Evolutionary conservation across 495 filamentous ascomycete genomes (phyloP).

Genomic region (Neurospora sp.): DNA sequence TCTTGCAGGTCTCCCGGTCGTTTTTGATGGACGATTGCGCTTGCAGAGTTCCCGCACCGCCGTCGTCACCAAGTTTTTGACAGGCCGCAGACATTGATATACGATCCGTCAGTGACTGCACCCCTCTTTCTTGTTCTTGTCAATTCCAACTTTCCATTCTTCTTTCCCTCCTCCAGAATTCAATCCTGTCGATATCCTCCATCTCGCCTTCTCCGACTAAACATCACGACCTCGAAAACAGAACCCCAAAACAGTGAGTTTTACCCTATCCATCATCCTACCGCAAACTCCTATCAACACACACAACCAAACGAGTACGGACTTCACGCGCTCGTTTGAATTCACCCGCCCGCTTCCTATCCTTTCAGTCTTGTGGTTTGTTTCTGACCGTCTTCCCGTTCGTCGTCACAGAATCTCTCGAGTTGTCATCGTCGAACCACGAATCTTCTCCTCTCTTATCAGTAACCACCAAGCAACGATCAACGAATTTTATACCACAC

Average conservation of each 20-base stretch:
- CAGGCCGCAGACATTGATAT: neutral
- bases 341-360: neutral
- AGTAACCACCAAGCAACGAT: slow-evolving; percentile 1
- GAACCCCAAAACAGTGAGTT: neutral
- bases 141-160: neutral
- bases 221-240: neutral
- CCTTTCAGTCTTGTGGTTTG: neutral
- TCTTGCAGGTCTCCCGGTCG: slow-evolving; percentile 9
- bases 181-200: neutral
- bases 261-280: neutral
- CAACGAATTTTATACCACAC: neutral
- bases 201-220: neutral
- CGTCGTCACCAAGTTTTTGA: neutral
- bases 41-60: neutral
- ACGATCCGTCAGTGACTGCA: neutral
- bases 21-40: slow-evolving; percentile 1
- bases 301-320: neutral
- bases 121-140: neutral
- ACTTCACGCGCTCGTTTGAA: neutral
- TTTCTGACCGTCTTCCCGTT: neutral
- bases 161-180: neutral
- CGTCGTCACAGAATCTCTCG: neutral
- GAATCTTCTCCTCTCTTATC: neutral
- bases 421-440: neutral
- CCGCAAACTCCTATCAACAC: neutral